Percentiles rank a stretch among this genome's conserved stretches.
These are phyloP conservation scores for Stephanodiscus minutulus DNA, from an alignment of 108 stramenopile genomes.

Conservation along the genomic window DNA sequence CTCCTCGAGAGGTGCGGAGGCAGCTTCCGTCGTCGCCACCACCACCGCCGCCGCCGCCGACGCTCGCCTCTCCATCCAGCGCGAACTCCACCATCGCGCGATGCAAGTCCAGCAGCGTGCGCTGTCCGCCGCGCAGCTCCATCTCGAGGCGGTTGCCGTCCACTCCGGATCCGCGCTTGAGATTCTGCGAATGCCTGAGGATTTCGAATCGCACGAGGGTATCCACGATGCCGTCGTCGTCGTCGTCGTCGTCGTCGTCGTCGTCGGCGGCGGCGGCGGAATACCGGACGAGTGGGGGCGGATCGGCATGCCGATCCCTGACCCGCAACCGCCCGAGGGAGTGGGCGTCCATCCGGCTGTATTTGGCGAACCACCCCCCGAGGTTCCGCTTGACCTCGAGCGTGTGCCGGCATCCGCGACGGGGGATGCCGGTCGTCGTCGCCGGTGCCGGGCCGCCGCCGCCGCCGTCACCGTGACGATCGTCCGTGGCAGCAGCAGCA, in stretches of 20 bases:
- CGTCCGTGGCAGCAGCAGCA: too few species aligned
- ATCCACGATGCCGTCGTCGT: neutral
- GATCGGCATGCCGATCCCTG: constrained; percentile 68
- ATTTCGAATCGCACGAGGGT: constrained; percentile 66
- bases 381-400: constrained; percentile 50
- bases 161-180: constrained; percentile 48
- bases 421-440: neutral
- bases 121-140: constrained; percentile 68
- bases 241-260: constrained; percentile 1
- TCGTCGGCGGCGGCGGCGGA: neutral
- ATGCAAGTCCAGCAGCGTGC: constrained; percentile 79
- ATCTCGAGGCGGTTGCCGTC: constrained; percentile 67
- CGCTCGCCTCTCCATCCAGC: neutral
- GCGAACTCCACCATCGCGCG: constrained; percentile 58
- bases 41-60: neutral
- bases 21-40: neutral
- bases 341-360: constrained; percentile 57
- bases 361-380: constrained; percentile 21
- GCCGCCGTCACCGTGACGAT: too few species aligned
- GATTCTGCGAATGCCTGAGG: constrained; percentile 48
- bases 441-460: too few species aligned
- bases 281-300: constrained; percentile 4
- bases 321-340: constrained; percentile 59
- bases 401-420: constrained; percentile 47
- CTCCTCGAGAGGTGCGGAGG: too few species aligned